phyloP scores from a whole-genome alignment of 2,329 filamentous ascomycete genomes.

The Aspergillus felis region DNA sequence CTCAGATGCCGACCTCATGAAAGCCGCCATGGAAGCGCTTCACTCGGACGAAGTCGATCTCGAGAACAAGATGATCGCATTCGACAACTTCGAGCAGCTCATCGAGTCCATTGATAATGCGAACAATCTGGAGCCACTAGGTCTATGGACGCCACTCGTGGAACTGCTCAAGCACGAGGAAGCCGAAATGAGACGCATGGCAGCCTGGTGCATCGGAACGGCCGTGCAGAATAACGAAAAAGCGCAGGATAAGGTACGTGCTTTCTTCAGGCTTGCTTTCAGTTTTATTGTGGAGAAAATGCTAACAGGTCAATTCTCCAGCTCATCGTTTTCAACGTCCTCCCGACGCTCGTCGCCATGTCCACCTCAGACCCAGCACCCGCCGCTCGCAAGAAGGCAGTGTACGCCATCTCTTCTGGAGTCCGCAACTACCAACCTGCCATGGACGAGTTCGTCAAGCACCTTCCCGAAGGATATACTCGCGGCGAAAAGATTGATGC shows the following conservation, averaged over 20 bases:
- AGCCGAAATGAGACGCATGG: constrained; percentile 71
- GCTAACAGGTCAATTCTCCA: constrained; percentile 19
- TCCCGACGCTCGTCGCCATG: constrained; percentile 66
- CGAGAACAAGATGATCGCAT: constrained; percentile 75
- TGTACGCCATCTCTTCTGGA: constrained; percentile 82
- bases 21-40: constrained; percentile 74
- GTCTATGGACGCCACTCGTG: constrained; percentile 78
- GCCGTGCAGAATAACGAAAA: constrained; percentile 94
- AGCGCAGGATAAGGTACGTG: constrained; percentile 67
- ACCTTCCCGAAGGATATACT: constrained; percentile 59
- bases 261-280: not conserved
- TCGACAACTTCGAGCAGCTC: constrained; percentile 92
- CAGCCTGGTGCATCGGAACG: constrained; percentile 91
- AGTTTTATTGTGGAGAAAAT: not conserved
- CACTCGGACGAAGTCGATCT: constrained; percentile 62
- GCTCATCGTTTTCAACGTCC: constrained; percentile 59
- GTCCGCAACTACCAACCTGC: constrained; percentile 85
- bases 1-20: constrained; percentile 90
- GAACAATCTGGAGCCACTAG: constrained; percentile 79
- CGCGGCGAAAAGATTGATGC: constrained; percentile 66
- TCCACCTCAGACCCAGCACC: constrained; percentile 57
- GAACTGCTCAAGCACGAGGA: constrained; percentile 66
- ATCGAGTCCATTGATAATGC: constrained; percentile 94
- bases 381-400: constrained; percentile 75
- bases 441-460: constrained; percentile 62